Evolutionary conservation across 257 asterid genomes (phyloP), one percentile per base, ranked within the genome.

Genomic region (Solanum chiquidenum): DNA sequence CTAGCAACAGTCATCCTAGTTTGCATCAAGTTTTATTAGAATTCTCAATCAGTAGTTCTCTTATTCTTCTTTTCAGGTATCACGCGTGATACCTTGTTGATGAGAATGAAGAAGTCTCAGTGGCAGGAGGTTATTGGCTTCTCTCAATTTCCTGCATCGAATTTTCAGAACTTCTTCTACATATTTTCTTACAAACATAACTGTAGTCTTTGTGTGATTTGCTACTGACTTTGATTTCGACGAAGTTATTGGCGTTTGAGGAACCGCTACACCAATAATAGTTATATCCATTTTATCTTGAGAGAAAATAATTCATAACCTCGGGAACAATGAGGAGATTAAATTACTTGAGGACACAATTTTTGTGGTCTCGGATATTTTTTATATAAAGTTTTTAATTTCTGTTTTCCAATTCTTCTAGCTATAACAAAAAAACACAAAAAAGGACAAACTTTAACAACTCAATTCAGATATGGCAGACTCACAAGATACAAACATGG

Each of bases 41-140:
- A 49, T 80, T 20, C n/a, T 42, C 68, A 29, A 9, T 46, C 44
- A 29, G 68, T 49, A 49, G 20, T 31, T 49, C 68, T 82, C 29
- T 49, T 82, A 49, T 80, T n/a, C 52, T 76, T 86, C 74, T 69
- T 88, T 89, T 87, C 94, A 97, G 99, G 99, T 83, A 97, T 97
- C 89, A 95, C 98, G 8, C 93, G 98, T 91, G 99, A 95, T 92
- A 95, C 98, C 86, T 93, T 96, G 92, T 90, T 97, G 95, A 96
- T 96, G 99, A 94, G 98, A 93, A 97, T 97, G 99, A 95, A 94
- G 93, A 90, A 88, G 66, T 87, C 98, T 87, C 99, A 95, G 73
- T 96, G 99, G 99, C 95, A 95, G 91, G 99, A 97, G 86, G 99
- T 97, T 91, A 96, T 97, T 86, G 98, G 92, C 90, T 92, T 96